phyloP scores from a whole-genome alignment of 148 eudicot species.

The Salicornia ramosissima region DNA sequence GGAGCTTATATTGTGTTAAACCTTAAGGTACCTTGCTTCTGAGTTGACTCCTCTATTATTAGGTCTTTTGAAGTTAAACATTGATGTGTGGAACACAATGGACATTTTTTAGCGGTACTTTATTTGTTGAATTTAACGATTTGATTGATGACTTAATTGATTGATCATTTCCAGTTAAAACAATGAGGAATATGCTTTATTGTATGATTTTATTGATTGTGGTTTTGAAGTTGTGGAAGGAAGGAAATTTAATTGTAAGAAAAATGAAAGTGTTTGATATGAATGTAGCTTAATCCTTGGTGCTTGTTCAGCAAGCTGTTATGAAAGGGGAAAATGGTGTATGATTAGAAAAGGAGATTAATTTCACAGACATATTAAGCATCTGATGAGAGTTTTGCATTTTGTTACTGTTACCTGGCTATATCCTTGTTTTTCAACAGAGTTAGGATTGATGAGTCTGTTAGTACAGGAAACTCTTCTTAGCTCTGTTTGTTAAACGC shows the following conservation, averaged over 20 bases:
- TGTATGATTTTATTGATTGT: not conserved
- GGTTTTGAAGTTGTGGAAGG: constrained; percentile 4
- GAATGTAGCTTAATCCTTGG: too few relatives aligned
- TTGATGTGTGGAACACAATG: too few relatives aligned
- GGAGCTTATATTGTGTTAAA: not conserved
- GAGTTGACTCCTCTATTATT: not conserved
- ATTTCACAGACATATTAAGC: too few relatives aligned
- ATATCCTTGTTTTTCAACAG: not conserved
- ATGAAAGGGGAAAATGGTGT: too few relatives aligned
- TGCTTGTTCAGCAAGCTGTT: too few relatives aligned
- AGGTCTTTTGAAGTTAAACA: not conserved
- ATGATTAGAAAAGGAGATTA: too few relatives aligned
- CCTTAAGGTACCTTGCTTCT: not conserved
- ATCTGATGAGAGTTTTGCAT: too few relatives aligned
- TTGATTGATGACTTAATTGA: not conserved
- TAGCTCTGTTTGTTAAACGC: not conserved
- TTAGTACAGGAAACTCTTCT: not conserved
- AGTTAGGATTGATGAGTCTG: not conserved
- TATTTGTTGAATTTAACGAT: not conserved
- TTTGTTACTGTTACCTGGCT: too few relatives aligned
- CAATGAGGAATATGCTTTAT: not conserved
- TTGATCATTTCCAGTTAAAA: not conserved
- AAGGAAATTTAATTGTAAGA: not conserved
- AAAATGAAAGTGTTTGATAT: too few relatives aligned
- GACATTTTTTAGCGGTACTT: not conserved